A percentile compares a stretch with the other conserved stretches of the same genome.
phyloP scores from a whole-genome alignment of 257 asterid species.

The Scutellaria minor region DNA sequence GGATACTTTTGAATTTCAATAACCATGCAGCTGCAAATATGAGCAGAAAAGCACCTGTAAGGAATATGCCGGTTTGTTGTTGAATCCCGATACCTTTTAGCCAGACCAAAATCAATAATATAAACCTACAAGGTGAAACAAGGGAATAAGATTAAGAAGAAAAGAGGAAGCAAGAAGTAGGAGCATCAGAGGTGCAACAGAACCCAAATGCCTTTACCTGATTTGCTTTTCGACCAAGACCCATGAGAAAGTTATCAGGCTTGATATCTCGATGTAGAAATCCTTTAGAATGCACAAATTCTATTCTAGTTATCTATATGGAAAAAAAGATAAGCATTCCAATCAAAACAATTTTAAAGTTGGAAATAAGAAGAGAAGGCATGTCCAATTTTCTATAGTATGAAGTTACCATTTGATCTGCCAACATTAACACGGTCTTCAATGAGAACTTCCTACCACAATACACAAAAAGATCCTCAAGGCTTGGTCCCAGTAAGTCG shows the following conservation, averaged over 20 bases:
- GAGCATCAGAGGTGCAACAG: conserved; percentile 7
- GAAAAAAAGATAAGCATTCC: conserved; percentile 27
- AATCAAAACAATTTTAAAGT: conserved; percentile 17
- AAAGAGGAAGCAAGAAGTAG: conserved; percentile 19
- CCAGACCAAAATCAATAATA: conserved; percentile 93
- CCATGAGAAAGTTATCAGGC: conserved; percentile 98
- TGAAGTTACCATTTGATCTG: conserved; percentile 88
- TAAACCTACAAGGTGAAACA: conserved; percentile 61
- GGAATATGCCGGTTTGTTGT: conserved; percentile 84
- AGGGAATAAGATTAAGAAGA: conserved; percentile 25
- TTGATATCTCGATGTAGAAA: conserved; percentile 91
- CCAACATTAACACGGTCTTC: conserved; percentile 91
- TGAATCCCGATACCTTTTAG: conserved; percentile 91
- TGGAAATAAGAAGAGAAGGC: conserved; percentile 30
- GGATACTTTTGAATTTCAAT: conserved; percentile 15
- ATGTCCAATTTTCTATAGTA: conserved; percentile 23
- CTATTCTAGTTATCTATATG: conserved; percentile 79
- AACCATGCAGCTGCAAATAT: conserved; percentile 28
- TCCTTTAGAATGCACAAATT: conserved; percentile 93
- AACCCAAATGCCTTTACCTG: conserved; percentile 58
- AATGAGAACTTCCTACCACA: conserved; percentile 88
- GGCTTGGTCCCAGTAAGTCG: conserved; percentile 93
- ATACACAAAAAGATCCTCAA: conserved; percentile 93
- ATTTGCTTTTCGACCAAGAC: conserved; percentile 97
- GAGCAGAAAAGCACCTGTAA: conserved; percentile 67